Conservation (phyloP, 139 green algal genomes). For the Tetradesmus obliquus region DNA sequence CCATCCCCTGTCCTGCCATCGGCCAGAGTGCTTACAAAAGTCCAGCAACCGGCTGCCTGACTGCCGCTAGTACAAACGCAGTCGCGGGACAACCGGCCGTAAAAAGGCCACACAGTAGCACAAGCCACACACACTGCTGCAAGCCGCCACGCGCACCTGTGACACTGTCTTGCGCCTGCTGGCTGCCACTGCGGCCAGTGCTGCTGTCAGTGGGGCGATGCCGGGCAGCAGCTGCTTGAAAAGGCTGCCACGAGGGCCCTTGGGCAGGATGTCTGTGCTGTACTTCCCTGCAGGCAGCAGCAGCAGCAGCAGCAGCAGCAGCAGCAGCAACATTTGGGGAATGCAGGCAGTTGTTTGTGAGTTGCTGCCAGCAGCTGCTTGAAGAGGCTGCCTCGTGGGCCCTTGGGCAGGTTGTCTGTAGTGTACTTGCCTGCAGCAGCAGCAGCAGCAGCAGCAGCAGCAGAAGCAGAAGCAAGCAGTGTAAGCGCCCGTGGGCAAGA, state of each 20-base stretch:
- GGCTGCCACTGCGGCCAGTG: conserved; percentile 73
- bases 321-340: conserved; percentile 65
- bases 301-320: conserved; percentile 69
- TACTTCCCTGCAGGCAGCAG: conserved; percentile 87
- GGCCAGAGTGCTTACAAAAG: no score
- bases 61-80: no score
- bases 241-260: conserved; percentile 79
- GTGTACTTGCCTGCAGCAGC: conserved; percentile 81
- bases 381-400: conserved; percentile 84
- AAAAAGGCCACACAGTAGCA: no score
- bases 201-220: conserved; percentile 67
- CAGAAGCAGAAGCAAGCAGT: no score
- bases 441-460: no score
- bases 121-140: no score
- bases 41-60: no score
- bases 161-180: conserved; percentile 73
- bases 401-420: conserved; percentile 63
- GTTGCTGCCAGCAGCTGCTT: conserved; percentile 79
- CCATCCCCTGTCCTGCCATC: no score
- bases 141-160: conserved; percentile 56
- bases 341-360: neutral
- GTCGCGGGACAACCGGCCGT: no score
- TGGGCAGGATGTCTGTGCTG: conserved; percentile 58
- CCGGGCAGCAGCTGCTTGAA: conserved; percentile 89
- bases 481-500: no score